Conservation (phyloP, 169 alveolate genomes). For the Eimeria necatrix region DNA sequence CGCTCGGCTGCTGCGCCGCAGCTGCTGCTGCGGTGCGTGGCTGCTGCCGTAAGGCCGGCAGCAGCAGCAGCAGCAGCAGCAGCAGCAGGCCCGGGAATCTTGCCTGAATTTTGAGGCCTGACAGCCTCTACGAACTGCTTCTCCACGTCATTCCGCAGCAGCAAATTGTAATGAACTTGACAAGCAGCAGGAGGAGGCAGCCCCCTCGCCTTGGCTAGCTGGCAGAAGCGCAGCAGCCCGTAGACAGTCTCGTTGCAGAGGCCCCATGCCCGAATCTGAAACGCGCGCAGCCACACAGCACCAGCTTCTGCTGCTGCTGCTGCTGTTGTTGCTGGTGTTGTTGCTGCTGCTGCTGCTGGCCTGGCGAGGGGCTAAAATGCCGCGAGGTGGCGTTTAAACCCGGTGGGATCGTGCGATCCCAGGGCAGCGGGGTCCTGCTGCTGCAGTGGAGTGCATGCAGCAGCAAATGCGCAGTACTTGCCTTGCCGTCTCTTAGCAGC, state of each 20-base stretch:
- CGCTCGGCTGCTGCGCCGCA: too few species aligned
- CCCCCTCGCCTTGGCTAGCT: constrained; percentile 85
- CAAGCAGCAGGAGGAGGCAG: constrained; percentile 88
- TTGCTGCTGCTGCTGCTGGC: not conserved
- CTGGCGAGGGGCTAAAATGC: not conserved
- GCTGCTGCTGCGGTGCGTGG: too few species aligned
- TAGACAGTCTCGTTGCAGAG: constrained; percentile 91
- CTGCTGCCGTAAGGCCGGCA: too few species aligned
- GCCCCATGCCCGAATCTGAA: constrained; percentile 91
- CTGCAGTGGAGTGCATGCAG: not conserved
- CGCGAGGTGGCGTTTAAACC: not conserved
- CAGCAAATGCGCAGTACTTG: not conserved
- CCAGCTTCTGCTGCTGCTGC: not conserved
- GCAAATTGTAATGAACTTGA: constrained; percentile 88
- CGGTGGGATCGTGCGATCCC: not conserved
- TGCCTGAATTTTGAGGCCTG: constrained; percentile 90
- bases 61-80: not conserved
- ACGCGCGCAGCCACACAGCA: too few species aligned
- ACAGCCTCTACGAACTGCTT: constrained; percentile 90
- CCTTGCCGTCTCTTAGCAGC: constrained; percentile 6
- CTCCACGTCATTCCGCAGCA: constrained; percentile 90
- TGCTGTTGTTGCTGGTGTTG: not conserved
- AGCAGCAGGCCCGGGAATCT: not conserved
- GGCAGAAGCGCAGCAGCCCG: constrained; percentile 87
- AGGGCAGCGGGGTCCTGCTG: too few species aligned